Evolutionary conservation across 2,329 filamentous ascomycete genomes (phyloP).

Genomic region (Cryphonectria parasitica): DNA sequence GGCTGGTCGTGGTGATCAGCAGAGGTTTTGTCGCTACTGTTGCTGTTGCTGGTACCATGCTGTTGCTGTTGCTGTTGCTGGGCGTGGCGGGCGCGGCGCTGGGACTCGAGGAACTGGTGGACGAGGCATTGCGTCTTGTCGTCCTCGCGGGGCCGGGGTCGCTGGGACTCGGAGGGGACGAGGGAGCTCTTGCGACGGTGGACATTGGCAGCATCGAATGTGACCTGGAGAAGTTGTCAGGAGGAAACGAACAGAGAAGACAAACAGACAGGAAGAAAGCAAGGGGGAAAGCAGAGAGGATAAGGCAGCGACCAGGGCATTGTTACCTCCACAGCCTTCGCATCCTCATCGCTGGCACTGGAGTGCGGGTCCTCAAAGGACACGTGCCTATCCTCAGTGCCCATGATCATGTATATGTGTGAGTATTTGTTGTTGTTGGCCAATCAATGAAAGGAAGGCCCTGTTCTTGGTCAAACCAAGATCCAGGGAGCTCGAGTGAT

Average conservation of each 20-base stretch:
- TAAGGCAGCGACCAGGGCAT: not conserved
- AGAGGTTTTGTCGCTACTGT: not conserved
- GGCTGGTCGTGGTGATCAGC: conserved; percentile 21
- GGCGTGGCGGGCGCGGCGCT: conserved; percentile 43
- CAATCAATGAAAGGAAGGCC: not conserved
- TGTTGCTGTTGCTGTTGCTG: conserved; percentile 32
- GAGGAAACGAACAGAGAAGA: not conserved
- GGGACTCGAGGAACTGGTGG: conserved; percentile 65
- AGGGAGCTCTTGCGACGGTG: conserved; percentile 71
- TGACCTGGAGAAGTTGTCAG: conserved; percentile 48
- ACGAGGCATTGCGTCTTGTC: conserved; percentile 64
- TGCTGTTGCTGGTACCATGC: not conserved
- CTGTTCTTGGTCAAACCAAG: not conserved
- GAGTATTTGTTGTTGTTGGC: not conserved
- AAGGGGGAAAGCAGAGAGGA: not conserved
- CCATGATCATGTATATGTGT: conserved; percentile 17
- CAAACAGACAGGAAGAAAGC: not conserved
- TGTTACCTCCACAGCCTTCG: conserved; percentile 54
- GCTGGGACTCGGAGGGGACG: conserved; percentile 52
- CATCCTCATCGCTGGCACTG: conserved; percentile 56
- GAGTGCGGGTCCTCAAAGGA: conserved; percentile 40
- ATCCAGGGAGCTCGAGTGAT: not conserved
- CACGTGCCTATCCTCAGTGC: conserved; percentile 35
- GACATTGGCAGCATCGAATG: conserved; percentile 63
- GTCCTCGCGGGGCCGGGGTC: conserved; percentile 35